Percentiles rank a stretch among this genome's conserved stretches.
phyloP scores from a whole-genome alignment of 2,329 filamentous ascomycete genomes.

The Zopfia rhizophila region DNA sequence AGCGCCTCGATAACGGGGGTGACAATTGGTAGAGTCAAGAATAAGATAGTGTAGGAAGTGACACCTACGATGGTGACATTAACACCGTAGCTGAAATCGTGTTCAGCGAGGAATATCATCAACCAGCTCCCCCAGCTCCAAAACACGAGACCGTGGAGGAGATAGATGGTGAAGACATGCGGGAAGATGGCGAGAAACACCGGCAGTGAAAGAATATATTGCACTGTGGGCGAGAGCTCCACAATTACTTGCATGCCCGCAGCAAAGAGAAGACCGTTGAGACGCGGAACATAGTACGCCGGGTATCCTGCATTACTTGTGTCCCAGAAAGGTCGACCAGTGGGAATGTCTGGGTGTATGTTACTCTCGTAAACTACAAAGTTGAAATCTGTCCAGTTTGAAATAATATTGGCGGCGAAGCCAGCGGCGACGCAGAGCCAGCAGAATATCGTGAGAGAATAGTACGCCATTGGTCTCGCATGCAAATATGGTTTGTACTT shows the following conservation, averaged over 20 bases:
- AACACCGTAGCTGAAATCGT: conserved; percentile 44
- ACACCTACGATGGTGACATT: conserved; percentile 49
- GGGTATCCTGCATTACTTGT: conserved; percentile 53
- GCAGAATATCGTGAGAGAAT: conserved; percentile 47
- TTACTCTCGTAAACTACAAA: conserved; percentile 54
- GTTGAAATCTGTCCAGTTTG: conserved; percentile 50
- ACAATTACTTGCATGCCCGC: conserved; percentile 51
- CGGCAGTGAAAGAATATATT: conserved; percentile 54
- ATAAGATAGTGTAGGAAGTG: conserved; percentile 48
- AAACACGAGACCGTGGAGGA: conserved; percentile 61
- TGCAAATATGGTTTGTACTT: conserved; percentile 55
- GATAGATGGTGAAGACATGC: conserved; percentile 62
- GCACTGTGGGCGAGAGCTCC: conserved; percentile 47
- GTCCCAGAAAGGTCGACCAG: conserved; percentile 50
- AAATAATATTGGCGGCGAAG: conserved; percentile 51
- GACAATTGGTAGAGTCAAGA: conserved; percentile 46
- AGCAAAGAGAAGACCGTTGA: conserved; percentile 57
- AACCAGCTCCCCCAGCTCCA: conserved; percentile 54
- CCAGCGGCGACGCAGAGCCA: conserved; percentile 41
- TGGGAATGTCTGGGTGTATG: conserved; percentile 55
- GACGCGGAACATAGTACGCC: conserved; percentile 55
- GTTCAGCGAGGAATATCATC: conserved; percentile 44
- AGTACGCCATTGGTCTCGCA: conserved; percentile 47
- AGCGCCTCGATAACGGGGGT: conserved; percentile 53
- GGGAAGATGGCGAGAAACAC: conserved; percentile 57